phyloP scores from a whole-genome alignment of 306 rosid genomes.

The Quercus engelmannii region DNA sequence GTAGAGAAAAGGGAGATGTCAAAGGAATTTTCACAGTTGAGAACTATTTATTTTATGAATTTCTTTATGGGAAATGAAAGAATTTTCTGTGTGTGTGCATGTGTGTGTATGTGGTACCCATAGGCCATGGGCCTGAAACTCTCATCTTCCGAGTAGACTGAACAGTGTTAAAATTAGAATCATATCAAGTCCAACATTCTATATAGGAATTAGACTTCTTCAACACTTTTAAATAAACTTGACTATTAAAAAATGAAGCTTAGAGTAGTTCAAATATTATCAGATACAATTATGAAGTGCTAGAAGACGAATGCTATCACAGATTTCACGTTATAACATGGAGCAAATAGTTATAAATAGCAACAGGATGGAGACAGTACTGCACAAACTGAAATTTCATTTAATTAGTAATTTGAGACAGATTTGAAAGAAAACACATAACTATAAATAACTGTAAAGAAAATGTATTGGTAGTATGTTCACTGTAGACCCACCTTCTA shows the following conservation, averaged over 20 bases:
- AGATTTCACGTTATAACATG: neutral
- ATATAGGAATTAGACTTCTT: neutral
- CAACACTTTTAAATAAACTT: neutral
- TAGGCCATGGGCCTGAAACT: neutral
- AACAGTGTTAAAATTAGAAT: neutral
- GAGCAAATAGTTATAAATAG: neutral
- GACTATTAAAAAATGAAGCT: neutral
- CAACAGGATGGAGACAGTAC: neutral
- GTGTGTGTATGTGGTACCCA: neutral
- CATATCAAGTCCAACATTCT: neutral
- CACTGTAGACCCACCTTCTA: constrained; percentile 55
- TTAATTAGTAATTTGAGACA: neutral
- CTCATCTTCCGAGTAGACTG: neutral
- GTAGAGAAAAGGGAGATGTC: neutral
- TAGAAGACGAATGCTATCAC: neutral
- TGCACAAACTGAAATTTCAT: neutral
- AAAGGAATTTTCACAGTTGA: neutral
- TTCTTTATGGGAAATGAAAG: neutral
- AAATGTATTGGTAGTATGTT: constrained; percentile 1
- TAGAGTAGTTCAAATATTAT: neutral
- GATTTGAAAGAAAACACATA: neutral
- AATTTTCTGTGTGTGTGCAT: neutral
- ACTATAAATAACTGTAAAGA: neutral
- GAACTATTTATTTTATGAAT: neutral
- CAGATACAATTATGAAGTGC: neutral